Conservation (phyloP, 352 stramenopile species). For the Pythium apleroticum region DNA sequence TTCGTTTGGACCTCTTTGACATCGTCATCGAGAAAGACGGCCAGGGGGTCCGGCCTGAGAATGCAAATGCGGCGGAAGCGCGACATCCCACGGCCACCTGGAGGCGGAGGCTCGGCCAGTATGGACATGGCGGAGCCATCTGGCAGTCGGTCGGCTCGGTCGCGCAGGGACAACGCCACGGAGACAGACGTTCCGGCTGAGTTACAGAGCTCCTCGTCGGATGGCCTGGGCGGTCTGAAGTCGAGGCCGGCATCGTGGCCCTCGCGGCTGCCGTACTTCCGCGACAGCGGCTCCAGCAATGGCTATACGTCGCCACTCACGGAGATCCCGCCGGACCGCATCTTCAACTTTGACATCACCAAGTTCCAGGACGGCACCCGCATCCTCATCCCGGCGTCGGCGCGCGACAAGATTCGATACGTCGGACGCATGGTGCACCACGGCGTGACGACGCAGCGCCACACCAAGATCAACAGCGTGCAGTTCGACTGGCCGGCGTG, state of each 20-base stretch:
- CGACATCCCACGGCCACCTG: constrained; percentile 15
- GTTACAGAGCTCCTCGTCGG: constrained; percentile 6
- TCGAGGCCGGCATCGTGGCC: constrained; percentile 27
- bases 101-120: neutral
- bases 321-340: constrained; percentile 26
- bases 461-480: constrained; percentile 85
- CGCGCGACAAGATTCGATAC: constrained; percentile 71
- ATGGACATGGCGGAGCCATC: neutral
- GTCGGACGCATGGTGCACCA: constrained; percentile 74
- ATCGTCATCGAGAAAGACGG: neutral
- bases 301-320: neutral
- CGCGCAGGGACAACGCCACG: constrained; percentile 16
- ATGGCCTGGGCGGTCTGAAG: constrained; percentile 16
- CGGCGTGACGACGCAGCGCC: constrained; percentile 50
- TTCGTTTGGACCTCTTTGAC: neutral
- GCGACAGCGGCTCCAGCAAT: constrained; percentile 14
- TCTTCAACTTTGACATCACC: constrained; percentile 81
- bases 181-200: constrained; percentile 12
- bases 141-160: constrained; percentile 5
- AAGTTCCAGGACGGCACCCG: constrained; percentile 77
- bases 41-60: neutral
- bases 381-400: constrained; percentile 68
- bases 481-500: constrained; percentile 86
- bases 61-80: constrained; percentile 21
- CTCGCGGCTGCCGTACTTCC: constrained; percentile 18